These are phyloP conservation scores for Fusarium pilosicola DNA, from an alignment of 2,329 filamentous ascomycete genomes.

Conservation along the genomic window DNA sequence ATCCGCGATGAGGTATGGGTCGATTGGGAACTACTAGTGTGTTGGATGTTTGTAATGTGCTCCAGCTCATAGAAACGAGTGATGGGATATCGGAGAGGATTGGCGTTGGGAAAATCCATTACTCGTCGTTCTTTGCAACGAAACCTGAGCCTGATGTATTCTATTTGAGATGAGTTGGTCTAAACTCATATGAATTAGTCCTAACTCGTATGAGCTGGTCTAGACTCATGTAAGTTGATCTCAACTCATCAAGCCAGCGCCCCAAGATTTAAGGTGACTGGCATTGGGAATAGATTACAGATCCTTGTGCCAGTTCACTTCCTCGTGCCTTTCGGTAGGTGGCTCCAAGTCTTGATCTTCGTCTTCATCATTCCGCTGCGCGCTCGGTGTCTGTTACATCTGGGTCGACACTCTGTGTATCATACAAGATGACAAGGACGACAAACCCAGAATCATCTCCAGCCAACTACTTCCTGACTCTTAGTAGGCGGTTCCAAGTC, in stretches of 20 bases:
- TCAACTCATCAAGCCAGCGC: not conserved
- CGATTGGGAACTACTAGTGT: not conserved
- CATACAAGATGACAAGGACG: slow-evolving; percentile 7
- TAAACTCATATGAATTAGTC: not conserved
- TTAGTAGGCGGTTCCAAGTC: not conserved
- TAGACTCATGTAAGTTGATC: not conserved
- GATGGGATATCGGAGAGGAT: not conserved
- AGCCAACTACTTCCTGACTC: not conserved
- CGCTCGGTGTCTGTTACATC: slow-evolving; percentile 7
- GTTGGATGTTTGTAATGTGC: slow-evolving; percentile 14
- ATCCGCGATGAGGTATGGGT: slow-evolving; percentile 13
- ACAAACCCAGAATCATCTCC: slow-evolving; percentile 11
- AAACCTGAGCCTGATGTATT: slow-evolving; percentile 8
- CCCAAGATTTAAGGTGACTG: fast-evolving
- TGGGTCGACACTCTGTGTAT: slow-evolving; percentile 26
- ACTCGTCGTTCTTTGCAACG: not conserved
- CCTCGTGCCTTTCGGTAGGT: too few species aligned
- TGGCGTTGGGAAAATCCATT: slow-evolving; percentile 7
- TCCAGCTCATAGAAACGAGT: not conserved
- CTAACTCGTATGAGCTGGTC: too few species aligned
- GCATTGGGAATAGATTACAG: not conserved
- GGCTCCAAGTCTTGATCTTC: too few species aligned
- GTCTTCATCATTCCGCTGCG: too few species aligned
- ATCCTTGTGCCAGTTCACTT: too few species aligned
- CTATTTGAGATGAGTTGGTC: not conserved